phyloP scores from a whole-genome alignment of 75 land plant genomes.

The Isoetes taiwanensis region DNA sequence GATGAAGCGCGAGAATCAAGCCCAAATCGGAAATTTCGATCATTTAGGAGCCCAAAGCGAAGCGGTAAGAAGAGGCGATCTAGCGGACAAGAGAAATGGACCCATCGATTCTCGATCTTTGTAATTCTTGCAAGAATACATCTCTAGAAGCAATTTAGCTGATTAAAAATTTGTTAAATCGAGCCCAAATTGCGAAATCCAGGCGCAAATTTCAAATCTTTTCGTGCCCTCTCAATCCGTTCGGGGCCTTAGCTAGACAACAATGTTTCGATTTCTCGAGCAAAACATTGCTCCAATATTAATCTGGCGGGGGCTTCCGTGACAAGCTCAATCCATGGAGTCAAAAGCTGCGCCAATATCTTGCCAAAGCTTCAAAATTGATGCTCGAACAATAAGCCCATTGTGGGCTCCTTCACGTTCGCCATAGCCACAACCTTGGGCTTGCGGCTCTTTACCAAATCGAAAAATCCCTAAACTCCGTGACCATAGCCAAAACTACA shows the following conservation, averaged over 20 bases:
- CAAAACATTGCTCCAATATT: constrained; percentile 53
- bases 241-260: constrained; percentile 63
- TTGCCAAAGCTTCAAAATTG: constrained; percentile 44
- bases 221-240: constrained; percentile 68
- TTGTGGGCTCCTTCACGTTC: constrained; percentile 69
- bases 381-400: too few species aligned
- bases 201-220: too few species aligned
- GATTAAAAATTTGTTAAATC: too few species aligned
- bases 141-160: too few species aligned
- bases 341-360: constrained; percentile 79
- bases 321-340: constrained; percentile 43
- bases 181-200: too few species aligned
- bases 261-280: constrained; percentile 57
- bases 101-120: too few species aligned
- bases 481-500: constrained; percentile 37
- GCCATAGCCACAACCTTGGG: constrained; percentile 52
- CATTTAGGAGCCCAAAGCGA: too few species aligned
- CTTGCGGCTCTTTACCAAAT: constrained; percentile 46
- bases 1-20: too few species aligned
- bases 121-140: too few species aligned
- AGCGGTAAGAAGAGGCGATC: too few species aligned
- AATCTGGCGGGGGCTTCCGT: constrained; percentile 33
- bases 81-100: too few species aligned
- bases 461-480: constrained; percentile 47
- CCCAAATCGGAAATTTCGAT: too few species aligned